phyloP scores from a whole-genome alignment of 2,329 filamentous ascomycete genomes.

The Onygena corvina region DNA sequence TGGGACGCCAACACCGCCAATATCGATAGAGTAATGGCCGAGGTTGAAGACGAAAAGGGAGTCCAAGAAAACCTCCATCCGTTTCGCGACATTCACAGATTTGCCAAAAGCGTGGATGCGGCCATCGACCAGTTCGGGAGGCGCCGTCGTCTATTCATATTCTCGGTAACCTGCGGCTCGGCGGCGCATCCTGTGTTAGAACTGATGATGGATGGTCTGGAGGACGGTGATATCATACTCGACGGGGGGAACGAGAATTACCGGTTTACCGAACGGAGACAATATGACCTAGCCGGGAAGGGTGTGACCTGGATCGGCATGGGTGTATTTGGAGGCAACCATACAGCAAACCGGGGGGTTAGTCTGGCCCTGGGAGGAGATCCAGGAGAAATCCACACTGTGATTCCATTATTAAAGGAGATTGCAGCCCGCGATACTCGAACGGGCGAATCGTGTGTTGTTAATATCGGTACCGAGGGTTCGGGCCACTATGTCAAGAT shows the following conservation, averaged over 20 bases:
- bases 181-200: conserved; percentile 28
- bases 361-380: conserved; percentile 57
- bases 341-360: conserved; percentile 52
- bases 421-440: conserved; percentile 51
- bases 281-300: conserved; percentile 43
- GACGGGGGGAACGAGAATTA: conserved; percentile 60
- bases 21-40: conserved; percentile 23
- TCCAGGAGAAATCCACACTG: conserved; percentile 43
- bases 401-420: conserved; percentile 49
- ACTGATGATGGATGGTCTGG: conserved; percentile 40
- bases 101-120: conserved; percentile 23
- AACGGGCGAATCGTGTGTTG: conserved; percentile 49
- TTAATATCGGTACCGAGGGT: conserved; percentile 48
- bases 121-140: conserved; percentile 18
- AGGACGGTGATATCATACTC: conserved; percentile 52
- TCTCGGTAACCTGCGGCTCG: conserved; percentile 31
- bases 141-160: conserved; percentile 28
- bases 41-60: conserved; percentile 18
- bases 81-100: conserved; percentile 27
- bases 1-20: conserved; percentile 29
- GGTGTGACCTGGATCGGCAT: conserved; percentile 56
- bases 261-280: conserved; percentile 50
- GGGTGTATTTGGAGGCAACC: conserved; percentile 58
- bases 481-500: conserved; percentile 64
- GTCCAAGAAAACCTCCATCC: conserved; percentile 25